phyloP scores from a whole-genome alignment of 2,329 filamentous ascomycete genomes.

The Aspergillus spinulosporus region DNA sequence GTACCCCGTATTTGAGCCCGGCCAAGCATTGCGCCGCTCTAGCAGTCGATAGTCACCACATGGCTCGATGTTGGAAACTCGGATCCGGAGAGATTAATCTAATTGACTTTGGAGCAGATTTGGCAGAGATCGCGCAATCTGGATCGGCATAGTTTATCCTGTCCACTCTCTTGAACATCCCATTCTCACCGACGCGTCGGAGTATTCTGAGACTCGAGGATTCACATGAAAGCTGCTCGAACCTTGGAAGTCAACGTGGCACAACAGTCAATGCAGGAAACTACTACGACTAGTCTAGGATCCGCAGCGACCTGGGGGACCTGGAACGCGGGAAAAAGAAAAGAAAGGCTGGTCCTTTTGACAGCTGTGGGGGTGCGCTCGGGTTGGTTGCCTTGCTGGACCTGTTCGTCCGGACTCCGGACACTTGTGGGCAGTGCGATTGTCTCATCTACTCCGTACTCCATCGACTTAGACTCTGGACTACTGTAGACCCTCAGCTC shows the following conservation, averaged over 20 bases:
- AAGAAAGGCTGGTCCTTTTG: slow-evolving; percentile 2
- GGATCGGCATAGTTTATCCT: slow-evolving; percentile 7
- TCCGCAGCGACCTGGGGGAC: neutral
- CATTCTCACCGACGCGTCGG: neutral
- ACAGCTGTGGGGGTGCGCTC: slow-evolving; percentile 3
- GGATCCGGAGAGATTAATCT: slow-evolving; percentile 6
- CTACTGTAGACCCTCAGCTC: too few species aligned
- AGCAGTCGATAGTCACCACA: slow-evolving; percentile 17
- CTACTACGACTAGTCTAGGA: too few species aligned
- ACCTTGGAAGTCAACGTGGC: neutral
- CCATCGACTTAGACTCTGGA: too few species aligned
- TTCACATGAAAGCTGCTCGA: neutral
- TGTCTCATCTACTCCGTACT: neutral
- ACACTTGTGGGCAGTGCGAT: neutral
- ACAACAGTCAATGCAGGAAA: neutral
- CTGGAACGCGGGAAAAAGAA: neutral
- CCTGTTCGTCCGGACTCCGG: neutral
- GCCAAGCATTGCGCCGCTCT: slow-evolving; percentile 11
- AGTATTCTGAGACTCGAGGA: neutral
- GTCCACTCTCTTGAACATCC: too few species aligned
- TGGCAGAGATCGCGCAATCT: slow-evolving; percentile 4
- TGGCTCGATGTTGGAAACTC: slow-evolving; percentile 2
- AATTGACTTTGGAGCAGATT: slow-evolving; percentile 12
- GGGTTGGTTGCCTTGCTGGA: slow-evolving; percentile 8
- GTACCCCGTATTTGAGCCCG: neutral